Evolutionary conservation across 2,329 filamentous ascomycete species (phyloP), one percentile per base, ranked within the genome.

Genomic region (Microdochium trichocladiopsis): DNA sequence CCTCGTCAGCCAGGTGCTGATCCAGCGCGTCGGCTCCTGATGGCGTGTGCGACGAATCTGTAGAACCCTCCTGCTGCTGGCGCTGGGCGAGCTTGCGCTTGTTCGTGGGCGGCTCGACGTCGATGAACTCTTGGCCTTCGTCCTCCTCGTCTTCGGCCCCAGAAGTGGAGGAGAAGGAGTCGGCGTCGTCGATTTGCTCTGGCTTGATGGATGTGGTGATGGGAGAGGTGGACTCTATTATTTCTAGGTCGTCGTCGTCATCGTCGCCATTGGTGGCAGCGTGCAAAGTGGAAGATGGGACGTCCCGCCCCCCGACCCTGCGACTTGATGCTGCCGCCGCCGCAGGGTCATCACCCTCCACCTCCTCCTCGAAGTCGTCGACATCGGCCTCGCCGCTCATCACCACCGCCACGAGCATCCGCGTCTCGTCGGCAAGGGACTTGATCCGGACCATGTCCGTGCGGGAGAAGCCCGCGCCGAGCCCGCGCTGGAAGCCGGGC

Each of bases 401-500:
- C 16, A 84, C 78, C 54, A 88, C 83, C 1, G 90, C 81, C 53
- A 93, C 82, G 4, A 82, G 68, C 8, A 90, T 71, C 24, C 92
- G 78, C 16, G 87, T 88, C 57, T 86, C 80, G 63, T 95, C 88
- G 0, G 91, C 88, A 25, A 95, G 72, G 62, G 88, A 89, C 63
- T 88, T 87, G 57, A 92, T 87, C 41, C 93, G 81, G 8, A 97
- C 90, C 77, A 94, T 95, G 66, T 96, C 90, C 1, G 88, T 93
- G 18, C 70, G 74, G 1, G 84, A 90, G 74, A 89, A 86, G 1
- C 89, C 86, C 0, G 84, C 82, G 1, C 75, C 69, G 4, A 76
- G 71, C 1, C 79, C 79, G 6, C 72, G 76, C 57, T 83, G 80
- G 56, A 92, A 90, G 0, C 90, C 90, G 0, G 89, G 84, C 1